Evolutionary conservation across 2,329 filamentous ascomycete species (phyloP).

Genomic region (Ophiostoma sp.): DNA sequence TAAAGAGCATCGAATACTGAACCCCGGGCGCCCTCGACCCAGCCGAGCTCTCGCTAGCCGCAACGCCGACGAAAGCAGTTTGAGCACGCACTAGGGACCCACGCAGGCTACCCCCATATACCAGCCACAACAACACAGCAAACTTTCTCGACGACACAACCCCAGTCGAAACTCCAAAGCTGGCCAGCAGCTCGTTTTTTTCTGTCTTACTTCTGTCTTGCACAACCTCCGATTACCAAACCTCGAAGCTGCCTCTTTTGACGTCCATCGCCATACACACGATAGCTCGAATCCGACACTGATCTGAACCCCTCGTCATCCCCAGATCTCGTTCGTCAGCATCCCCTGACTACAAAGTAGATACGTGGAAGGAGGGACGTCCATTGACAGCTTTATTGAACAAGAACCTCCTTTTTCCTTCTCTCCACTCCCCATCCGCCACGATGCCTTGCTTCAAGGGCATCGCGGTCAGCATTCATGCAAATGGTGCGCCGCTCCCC

Average conservation of each 20-base stretch:
- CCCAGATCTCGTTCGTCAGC: background rate
- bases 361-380: background rate
- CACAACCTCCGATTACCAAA: background rate
- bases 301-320: background rate
- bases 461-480: slow-evolving; percentile 96
- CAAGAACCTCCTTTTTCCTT: background rate
- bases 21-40: background rate
- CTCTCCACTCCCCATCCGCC: background rate
- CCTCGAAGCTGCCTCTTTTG: background rate
- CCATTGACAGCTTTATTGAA: background rate
- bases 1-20: slow-evolving; percentile 14
- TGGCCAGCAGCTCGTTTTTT: background rate
- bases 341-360: background rate
- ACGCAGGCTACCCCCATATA: slow-evolving; percentile 1
- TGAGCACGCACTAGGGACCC: slow-evolving; percentile 14
- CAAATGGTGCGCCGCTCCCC: slow-evolving; percentile 73
- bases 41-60: slow-evolving; percentile 13
- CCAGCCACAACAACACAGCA: slow-evolving; percentile 4
- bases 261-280: background rate
- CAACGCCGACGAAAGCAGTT: slow-evolving; percentile 5
- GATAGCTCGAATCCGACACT: background rate
- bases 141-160: background rate
- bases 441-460: slow-evolving; percentile 97
- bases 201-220: background rate
- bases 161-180: background rate